Base-by-base conservation (phyloP, 495 filamentous ascomycete genomes). In the Podospora pseudocomata region DNA sequence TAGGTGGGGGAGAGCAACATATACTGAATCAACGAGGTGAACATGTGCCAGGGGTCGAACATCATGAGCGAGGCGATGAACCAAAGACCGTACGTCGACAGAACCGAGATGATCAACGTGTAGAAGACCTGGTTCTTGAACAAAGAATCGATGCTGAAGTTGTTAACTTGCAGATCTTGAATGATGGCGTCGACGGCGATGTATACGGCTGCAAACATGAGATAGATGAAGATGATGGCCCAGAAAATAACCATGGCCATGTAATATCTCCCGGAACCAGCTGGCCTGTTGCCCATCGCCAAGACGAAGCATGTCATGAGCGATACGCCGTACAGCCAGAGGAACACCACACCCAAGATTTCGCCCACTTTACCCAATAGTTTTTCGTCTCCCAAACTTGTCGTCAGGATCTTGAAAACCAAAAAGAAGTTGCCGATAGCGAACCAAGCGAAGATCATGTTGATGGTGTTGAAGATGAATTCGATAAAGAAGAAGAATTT, bases 361-460 rank as follows among this genome's bases (percentile, higher is more conserved):
- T 86, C 84, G 56, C 96, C 96, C 34, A 85, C 85, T 4, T 85
- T 87, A 19, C 92, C 91, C 11, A 96, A 82, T 2, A 97, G 85
- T 13, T 86, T 78, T 0, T 78, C 73, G 16, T 85, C 83, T 56
- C 90, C 89, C 66, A 99, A 85, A 73, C 92, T 94, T 39, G 88
- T 89, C 1, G 94, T 98, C 70, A 99, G 79, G 76, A 99, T 99
- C 74, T 94, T 92, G 83, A 99, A 99, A 58, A 99, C 96, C 72
- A 99, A 81, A 86, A 98, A 99, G 86, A 99, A 99, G 78, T 99
- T 99, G 71, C 96, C 95, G 73, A 99, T 95, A 72, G 92, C 92
- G 80, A 99, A 98, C 96, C 96, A 99, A 63, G 96, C 93, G 72
- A 99, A 99, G 73, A 99, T 84, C 92, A 97, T 97, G 79, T 89